Conservation (phyloP, 202 grass and related monocot species). For the Eragrostis tef region DNA sequence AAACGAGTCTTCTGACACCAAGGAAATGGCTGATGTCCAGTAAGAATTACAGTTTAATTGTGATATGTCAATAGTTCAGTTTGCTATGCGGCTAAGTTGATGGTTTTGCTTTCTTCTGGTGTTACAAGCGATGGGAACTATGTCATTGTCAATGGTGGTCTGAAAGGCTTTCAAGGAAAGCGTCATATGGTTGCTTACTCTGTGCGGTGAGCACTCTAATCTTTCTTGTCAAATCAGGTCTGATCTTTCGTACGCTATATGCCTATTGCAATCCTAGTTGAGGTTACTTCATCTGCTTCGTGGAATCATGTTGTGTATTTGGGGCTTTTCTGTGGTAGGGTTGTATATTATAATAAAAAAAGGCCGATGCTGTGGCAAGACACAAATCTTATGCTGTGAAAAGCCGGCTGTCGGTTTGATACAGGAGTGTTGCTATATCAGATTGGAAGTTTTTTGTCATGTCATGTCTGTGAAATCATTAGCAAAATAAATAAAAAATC, state of each 20-base stretch:
- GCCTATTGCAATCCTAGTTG: background rate
- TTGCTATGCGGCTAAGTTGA: background rate
- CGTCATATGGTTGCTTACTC: slow-evolving; percentile 61
- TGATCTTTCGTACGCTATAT: background rate
- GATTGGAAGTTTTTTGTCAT: slow-evolving; percentile 10
- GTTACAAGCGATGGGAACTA: slow-evolving; percentile 66
- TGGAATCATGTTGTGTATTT: background rate
- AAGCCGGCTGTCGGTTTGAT: background rate
- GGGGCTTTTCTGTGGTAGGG: background rate
- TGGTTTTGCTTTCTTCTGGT: slow-evolving; percentile 21
- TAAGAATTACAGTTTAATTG: slow-evolving; percentile 41
- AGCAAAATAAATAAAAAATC: slow-evolving; percentile 1
- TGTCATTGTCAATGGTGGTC: slow-evolving; percentile 63
- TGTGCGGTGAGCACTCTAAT: slow-evolving; percentile 57
- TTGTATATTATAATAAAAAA: slow-evolving; percentile 6
- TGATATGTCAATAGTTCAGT: slow-evolving; percentile 18
- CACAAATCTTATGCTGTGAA: background rate
- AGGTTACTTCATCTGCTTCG: slow-evolving; percentile 11
- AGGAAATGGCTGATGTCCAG: slow-evolving; percentile 65
- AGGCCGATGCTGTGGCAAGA: slow-evolving; percentile 5
- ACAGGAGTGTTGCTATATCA: background rate
- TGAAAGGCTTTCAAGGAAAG: slow-evolving; percentile 86
- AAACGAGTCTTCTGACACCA: slow-evolving; percentile 59
- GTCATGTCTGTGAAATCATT: background rate
- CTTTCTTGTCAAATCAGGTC: slow-evolving; percentile 1